Conservation (phyloP, 2,329 filamentous ascomycete genomes). For the Fusarium udum region DNA sequence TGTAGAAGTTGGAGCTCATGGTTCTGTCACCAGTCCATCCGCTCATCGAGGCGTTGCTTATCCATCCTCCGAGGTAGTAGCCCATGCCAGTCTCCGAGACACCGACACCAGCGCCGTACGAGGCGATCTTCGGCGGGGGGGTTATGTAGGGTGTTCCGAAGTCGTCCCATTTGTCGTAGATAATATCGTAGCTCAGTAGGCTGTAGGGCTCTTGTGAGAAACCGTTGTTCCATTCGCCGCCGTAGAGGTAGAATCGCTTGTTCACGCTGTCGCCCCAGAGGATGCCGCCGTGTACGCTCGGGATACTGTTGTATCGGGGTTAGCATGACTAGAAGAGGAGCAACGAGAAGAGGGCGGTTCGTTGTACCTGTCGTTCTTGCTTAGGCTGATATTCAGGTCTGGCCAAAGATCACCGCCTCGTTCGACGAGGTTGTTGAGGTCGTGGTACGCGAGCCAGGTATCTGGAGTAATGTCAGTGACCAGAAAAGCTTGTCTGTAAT, state of each 20-base stretch:
- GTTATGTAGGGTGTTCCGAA: background rate
- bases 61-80: background rate
- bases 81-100: background rate
- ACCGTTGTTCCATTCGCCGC: background rate
- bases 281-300: background rate
- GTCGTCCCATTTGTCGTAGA: slow-evolving; percentile 3
- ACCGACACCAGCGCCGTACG: background rate
- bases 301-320: background rate
- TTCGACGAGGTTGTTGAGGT: background rate
- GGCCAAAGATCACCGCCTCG: background rate
- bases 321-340: background rate
- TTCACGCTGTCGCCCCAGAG: background rate
- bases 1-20: background rate
- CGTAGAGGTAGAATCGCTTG: background rate
- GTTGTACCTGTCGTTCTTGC: background rate
- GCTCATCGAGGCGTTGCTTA: background rate
- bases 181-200: background rate
- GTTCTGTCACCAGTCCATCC: background rate
- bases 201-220: background rate
- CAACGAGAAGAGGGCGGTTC: accelerated
- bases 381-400: background rate
- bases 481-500: accelerated
- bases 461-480: background rate
- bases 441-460: background rate
- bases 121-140: background rate